Evolutionary conservation across 2,329 filamentous ascomycete species (phyloP).

Genomic region (Fusarium sulawesiense): DNA sequence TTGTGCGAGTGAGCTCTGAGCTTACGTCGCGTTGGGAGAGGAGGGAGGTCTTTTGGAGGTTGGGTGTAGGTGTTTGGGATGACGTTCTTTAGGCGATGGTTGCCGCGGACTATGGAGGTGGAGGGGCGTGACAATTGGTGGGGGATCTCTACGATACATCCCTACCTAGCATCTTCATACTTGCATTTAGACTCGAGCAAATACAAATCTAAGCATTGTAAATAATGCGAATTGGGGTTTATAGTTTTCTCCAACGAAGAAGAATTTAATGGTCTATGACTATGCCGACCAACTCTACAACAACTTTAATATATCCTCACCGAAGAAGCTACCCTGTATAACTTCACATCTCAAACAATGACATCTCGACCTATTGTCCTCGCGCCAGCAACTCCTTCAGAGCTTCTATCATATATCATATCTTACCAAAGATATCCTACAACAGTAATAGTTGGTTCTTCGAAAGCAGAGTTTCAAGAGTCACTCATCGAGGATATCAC

Average conservation of each 20-base stretch:
- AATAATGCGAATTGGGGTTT: neutral
- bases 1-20: constrained; percentile 54
- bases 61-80: constrained; percentile 40
- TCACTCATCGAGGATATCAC: constrained; percentile 64
- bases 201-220: neutral
- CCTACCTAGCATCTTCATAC: neutral
- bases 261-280: neutral
- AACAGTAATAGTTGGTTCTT: constrained; percentile 77
- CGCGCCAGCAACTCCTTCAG: constrained; percentile 64
- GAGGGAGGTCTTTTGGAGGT: constrained; percentile 16
- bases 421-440: constrained; percentile 66
- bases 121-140: constrained; percentile 40
- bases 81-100: constrained; percentile 39
- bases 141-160: constrained; percentile 9
- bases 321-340: constrained; percentile 29
- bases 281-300: neutral
- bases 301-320: neutral
- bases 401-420: constrained; percentile 75
- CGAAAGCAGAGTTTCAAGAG: constrained; percentile 71
- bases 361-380: constrained; percentile 56
- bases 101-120: constrained; percentile 19
- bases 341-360: constrained; percentile 25
- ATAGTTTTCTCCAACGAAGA: no score
- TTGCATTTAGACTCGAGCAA: neutral
- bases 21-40: constrained; percentile 26